Evolutionary conservation across 768 basidiomycete genomes (phyloP).

Genomic region (Brasilioporus rufonigricans): DNA sequence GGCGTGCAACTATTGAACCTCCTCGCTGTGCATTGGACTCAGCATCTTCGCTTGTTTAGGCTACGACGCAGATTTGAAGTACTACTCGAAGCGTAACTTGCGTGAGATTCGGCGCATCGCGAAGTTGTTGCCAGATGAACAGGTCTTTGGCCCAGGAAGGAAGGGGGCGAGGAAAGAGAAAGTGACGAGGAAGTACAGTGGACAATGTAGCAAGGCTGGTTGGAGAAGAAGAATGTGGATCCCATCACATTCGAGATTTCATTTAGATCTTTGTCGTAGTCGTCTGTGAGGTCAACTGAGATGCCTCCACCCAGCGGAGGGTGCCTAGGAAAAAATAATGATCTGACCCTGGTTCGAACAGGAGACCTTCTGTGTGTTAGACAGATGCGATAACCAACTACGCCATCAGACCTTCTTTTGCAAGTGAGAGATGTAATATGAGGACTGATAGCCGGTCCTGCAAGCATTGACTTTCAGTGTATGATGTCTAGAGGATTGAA

Average conservation of each 20-base stretch:
- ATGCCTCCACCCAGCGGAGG: too few species aligned
- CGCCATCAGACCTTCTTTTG: conserved; percentile 53
- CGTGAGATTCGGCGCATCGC: conserved; percentile 42
- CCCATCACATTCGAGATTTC: conserved; percentile 33
- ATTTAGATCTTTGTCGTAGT: neutral
- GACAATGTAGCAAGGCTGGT: conserved; percentile 40
- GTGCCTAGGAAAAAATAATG: neutral
- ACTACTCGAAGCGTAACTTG: conserved; percentile 38
- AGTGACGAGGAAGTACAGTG: conserved; percentile 29
- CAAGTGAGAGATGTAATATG: too few species aligned
- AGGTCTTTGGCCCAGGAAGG: conserved; percentile 27
- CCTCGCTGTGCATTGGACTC: neutral
- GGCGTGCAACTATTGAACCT: neutral
- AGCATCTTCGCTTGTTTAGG: conserved; percentile 31
- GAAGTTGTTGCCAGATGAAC: conserved; percentile 37
- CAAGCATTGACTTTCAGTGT: too few species aligned
- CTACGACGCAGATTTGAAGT: conserved; percentile 32
- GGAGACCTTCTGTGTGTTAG: conserved; percentile 53
- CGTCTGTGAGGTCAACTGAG: neutral
- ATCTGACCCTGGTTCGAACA: conserved; percentile 24
- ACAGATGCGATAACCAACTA: conserved; percentile 85
- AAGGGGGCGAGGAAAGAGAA: conserved; percentile 1
- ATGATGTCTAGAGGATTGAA: too few species aligned
- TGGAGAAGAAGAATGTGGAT: conserved; percentile 34
- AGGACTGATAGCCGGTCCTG: too few species aligned